Conservation (phyloP, 371 early-diverging fungal species). For the Mucor circinelloides region DNA sequence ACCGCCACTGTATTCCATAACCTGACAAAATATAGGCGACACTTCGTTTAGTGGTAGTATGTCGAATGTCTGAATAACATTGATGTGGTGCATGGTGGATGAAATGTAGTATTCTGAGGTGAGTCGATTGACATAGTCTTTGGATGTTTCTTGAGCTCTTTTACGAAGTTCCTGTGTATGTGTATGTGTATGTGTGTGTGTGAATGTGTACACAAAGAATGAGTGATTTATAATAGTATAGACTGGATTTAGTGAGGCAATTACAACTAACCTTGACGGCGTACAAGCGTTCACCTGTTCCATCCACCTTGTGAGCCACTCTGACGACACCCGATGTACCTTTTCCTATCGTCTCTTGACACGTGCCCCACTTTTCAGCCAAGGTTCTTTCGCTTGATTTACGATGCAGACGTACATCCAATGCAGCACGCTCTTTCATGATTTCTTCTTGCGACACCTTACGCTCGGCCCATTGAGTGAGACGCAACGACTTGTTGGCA, state of each 20-base stretch:
- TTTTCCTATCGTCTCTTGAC: slow-evolving; percentile 55
- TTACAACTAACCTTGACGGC: slow-evolving; percentile 54
- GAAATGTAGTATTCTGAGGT: slow-evolving; percentile 71
- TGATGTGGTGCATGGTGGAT: slow-evolving; percentile 59
- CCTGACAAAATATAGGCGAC: slow-evolving; percentile 61
- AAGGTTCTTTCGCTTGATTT: slow-evolving; percentile 22
- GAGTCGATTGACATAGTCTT: slow-evolving; percentile 63
- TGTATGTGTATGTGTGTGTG: background rate
- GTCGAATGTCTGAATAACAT: slow-evolving; percentile 71
- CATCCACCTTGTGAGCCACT: slow-evolving; percentile 44
- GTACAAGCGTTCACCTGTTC: slow-evolving; percentile 41
- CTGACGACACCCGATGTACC: slow-evolving; percentile 57
- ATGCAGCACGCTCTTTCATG: slow-evolving; percentile 31
- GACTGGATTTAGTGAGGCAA: background rate
- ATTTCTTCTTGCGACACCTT: slow-evolving; percentile 26
- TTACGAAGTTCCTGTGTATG: slow-evolving; percentile 64
- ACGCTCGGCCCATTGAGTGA: slow-evolving; percentile 35
- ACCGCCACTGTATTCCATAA: slow-evolving; percentile 75
- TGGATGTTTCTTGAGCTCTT: slow-evolving; percentile 54
- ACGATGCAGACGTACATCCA: slow-evolving; percentile 26
- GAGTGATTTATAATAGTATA: background rate
- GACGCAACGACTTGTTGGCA: slow-evolving; percentile 20
- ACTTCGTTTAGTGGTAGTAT: slow-evolving; percentile 59
- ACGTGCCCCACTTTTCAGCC: slow-evolving; percentile 51
- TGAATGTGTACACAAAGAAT: background rate